These are phyloP conservation scores for Chalaropsis thielavioides DNA, from an alignment of 2,329 filamentous ascomycete genomes.

Conservation along the genomic window DNA sequence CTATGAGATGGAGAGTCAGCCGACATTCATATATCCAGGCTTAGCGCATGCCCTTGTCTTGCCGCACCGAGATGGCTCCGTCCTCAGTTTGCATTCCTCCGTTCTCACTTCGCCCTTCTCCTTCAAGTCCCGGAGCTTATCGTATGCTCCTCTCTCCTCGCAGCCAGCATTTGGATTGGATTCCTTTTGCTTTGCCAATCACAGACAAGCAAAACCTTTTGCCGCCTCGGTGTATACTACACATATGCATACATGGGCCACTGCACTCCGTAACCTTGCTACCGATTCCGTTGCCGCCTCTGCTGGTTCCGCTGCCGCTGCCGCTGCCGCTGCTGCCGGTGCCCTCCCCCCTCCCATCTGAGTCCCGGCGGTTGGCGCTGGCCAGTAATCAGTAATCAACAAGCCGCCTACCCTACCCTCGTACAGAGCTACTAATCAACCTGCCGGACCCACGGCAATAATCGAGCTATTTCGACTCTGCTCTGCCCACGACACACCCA, in stretches of 20 bases:
- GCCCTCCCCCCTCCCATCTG: too few species aligned
- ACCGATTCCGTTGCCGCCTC: too few species aligned
- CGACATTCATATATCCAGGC: conserved; percentile 17
- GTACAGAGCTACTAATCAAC: neutral
- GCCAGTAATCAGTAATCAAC: neutral
- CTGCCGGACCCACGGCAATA: neutral
- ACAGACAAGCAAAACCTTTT: neutral
- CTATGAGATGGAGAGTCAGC: conserved; percentile 17
- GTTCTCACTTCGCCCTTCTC: neutral
- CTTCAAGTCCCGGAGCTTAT: neutral
- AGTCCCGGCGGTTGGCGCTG: too few species aligned
- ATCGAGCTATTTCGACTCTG: neutral
- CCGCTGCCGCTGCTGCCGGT: neutral
- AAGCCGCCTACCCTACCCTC: too few species aligned
- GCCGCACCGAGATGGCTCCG: conserved; percentile 9
- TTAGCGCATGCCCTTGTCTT: conserved; percentile 17
- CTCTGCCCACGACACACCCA: neutral
- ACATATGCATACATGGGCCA: neutral
- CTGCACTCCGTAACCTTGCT: neutral
- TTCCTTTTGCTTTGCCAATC: neutral
- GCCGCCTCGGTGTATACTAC: neutral
- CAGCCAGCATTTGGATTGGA: too few species aligned
- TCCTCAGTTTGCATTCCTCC: conserved; percentile 1
- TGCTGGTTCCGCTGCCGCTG: too few species aligned
- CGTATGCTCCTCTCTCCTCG: too few species aligned